phyloP scores from a whole-genome alignment of 495 filamentous ascomycete species.

The Talaromyces stipitatus region DNA sequence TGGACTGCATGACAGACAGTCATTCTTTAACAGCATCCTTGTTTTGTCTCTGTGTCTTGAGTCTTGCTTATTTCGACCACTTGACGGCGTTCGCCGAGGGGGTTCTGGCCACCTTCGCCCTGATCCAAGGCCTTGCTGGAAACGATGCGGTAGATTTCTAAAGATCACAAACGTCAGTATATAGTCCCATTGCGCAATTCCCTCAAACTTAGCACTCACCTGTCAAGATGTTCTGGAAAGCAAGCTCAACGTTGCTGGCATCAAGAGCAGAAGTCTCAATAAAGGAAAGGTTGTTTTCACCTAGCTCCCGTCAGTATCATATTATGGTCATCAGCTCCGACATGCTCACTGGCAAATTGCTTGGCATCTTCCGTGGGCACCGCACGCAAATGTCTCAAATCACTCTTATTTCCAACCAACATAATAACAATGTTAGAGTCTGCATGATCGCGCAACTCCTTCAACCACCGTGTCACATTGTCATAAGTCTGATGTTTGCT shows the following conservation, averaged over 20 bases:
- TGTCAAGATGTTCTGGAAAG: slow-evolving; percentile 98
- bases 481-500: slow-evolving; percentile 99
- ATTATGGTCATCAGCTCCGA: not conserved
- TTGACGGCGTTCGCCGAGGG: slow-evolving; percentile 63
- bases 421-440: slow-evolving; percentile 99
- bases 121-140: slow-evolving; percentile 93
- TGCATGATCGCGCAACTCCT: slow-evolving; percentile 96
- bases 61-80: slow-evolving; percentile 75
- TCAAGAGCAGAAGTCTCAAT: slow-evolving; percentile 99
- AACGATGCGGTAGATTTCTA: slow-evolving; percentile 99
- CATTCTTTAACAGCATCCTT: slow-evolving; percentile 72
- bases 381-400: slow-evolving; percentile 96
- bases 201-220: slow-evolving; percentile 49
- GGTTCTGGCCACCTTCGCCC: slow-evolving; percentile 66
- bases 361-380: slow-evolving; percentile 99
- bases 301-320: slow-evolving; percentile 31
- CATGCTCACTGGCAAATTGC: slow-evolving; percentile 83
- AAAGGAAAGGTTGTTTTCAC: slow-evolving; percentile 92
- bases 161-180: not conserved
- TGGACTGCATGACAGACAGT: not conserved
- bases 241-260: slow-evolving; percentile 98
- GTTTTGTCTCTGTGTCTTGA: slow-evolving; percentile 66
- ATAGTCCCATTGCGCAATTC: not conserved
- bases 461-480: slow-evolving; percentile 98
- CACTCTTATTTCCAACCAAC: slow-evolving; percentile 99